Base-by-base conservation (phyloP, 441 rosid genomes). In the Populus hybrid region DNA sequence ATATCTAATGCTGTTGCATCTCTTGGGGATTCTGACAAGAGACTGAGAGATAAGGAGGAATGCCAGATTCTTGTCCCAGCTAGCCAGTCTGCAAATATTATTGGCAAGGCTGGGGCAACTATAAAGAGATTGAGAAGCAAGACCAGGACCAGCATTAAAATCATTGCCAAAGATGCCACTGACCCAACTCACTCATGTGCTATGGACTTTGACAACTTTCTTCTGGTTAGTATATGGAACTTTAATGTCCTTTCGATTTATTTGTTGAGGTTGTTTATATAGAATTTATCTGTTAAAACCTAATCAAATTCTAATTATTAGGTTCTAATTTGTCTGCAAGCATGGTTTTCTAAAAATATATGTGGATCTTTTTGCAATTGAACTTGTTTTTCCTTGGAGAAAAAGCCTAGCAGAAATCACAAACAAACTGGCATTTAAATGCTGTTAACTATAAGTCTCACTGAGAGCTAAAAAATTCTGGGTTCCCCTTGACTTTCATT, bases 171-270 rank as follows among this genome's bases (percentile, higher is more conserved):
- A 93, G 95, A 96, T 83, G 84, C 87, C 11, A 71, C 92, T 10
- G 98, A 93, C 76, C 96, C 96, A 20, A 87, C 88, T 30, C 98
- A 94, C 21, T 86, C 95, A 2, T 96, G 98, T 83, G 99, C 98
- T 6, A 86, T 96, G 97, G 95, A 93, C 71, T 96, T 91, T 70
- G 99, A 94, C 84, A 96, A 93, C 83, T 87, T 96, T 81, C 75
- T 94, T 78, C 67, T 76, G 93, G 99, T 94, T 81, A 83, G 94
- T 81, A 73, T 70, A 70, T 65, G 7, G 71, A 6, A 40, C 4
- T 38, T 70, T 79, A 4, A 12, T 59, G 23, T 57, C 40, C 30
- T 73, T 69, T 73, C 2, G 0, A 18, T 8, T 46, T 24, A 21
- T 18, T 23, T 57, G 24, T 68, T n/a, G 21, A 11, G 67, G 8